A percentile compares a stretch with the other conserved stretches of the same genome.
phyloP scores from a whole-genome alignment of 2,329 filamentous ascomycete genomes.

The Diaporthe vexans region DNA sequence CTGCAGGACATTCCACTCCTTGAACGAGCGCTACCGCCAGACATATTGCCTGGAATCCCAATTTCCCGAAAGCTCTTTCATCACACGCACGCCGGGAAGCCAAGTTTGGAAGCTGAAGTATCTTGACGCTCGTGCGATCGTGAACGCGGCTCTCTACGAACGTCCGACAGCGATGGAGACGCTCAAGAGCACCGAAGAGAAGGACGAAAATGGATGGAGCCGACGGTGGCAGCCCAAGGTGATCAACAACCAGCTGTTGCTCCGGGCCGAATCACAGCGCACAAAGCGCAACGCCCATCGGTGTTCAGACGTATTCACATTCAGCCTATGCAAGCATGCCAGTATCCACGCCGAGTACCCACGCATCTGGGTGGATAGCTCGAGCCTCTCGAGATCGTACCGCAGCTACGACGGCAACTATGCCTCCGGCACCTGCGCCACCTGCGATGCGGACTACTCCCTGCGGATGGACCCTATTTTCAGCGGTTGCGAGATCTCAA shows the following conservation, averaged over 20 bases:
- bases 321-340: neutral
- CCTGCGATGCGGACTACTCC: neutral
- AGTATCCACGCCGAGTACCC: neutral
- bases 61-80: accelerated
- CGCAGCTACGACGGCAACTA: accelerated
- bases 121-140: neutral
- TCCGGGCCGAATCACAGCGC: too few species aligned
- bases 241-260: neutral
- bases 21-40: neutral
- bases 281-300: too few species aligned
- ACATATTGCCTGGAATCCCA: neutral
- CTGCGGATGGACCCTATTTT: neutral
- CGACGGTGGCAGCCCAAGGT: neutral
- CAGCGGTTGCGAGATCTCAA: too few species aligned
- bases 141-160: neutral
- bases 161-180: accelerated
- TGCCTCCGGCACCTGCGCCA: neutral
- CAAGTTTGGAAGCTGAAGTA: neutral
- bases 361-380: neutral
- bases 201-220: neutral
- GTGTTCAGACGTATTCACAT: neutral
- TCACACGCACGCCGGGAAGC: neutral
- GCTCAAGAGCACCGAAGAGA: too few species aligned
- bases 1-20: neutral
- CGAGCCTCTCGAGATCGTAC: accelerated